Base-by-base conservation (phyloP, 306 rosid genomes). In the Castanea mollissima region DNA sequence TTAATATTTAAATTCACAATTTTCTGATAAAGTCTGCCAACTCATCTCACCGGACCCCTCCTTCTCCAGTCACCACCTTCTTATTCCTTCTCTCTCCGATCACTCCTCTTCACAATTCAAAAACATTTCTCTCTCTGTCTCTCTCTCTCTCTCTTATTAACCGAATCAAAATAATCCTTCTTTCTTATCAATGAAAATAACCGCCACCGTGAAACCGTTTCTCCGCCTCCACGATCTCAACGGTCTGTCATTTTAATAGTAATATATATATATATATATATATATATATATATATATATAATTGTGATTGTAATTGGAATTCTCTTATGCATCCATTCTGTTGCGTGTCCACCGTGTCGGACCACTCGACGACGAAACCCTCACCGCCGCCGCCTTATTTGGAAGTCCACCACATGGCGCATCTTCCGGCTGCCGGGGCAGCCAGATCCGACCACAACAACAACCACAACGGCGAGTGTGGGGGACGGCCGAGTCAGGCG, bases 271-370 rank as follows among this genome's bases (percentile, higher is more conserved):
- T 44, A 44, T 41, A 35, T 35, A 35, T 35, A 35, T 38, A 38
- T 6, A 38, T 38, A 23, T 23, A 23, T 23, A 23, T 23, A 23
- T 23, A 23, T 23, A 23, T 23, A 23, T 23, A 23, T 23, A 23
- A 8, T 41, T 41, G 46, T 41, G 46, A 41, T 41, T 41, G 46
- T 8, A 0, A 41, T 41, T 41, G 11, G 11, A 12, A 49, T 49
- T 49, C 60, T 83, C 87, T 74, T 88, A 95, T 93, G 98, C 98
- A 90, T 90, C 92, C 96, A 35, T 90, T 91, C 82, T 95, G 95
- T 86, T 90, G 97, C 74, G 86, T 91, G 46, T 84, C 95, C 71
- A 91, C 97, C 60, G 84, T 88, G 73, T 86, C 97, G 56, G 97
- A 94, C 74, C 92, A 90, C 71, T 90, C 97, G 1, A 86, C 93